phyloP scores from a whole-genome alignment of 2,329 filamentous ascomycete species.

The Colletotrichum truncatum region DNA sequence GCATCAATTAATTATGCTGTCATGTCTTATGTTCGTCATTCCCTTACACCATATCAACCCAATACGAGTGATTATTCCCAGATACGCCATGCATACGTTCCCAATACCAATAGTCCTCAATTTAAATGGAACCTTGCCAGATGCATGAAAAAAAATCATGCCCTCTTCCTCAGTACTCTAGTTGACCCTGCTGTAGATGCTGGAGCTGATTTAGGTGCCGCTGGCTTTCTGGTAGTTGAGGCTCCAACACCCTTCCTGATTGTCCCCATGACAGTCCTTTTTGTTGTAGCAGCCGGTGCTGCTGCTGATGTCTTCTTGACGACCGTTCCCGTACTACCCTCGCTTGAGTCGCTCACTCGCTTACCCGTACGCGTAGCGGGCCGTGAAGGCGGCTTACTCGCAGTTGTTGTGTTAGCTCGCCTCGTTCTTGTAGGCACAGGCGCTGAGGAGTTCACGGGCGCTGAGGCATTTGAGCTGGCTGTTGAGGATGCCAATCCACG shows the following conservation, averaged over 20 bases:
- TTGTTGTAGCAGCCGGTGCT: conserved; percentile 48
- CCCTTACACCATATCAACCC: conserved; percentile 1
- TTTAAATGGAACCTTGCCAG: no score
- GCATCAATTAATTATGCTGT: conserved; percentile 23
- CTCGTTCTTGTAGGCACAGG: conserved; percentile 44
- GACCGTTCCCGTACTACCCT: conserved; percentile 71
- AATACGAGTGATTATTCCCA: not conserved
- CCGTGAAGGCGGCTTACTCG: conserved; percentile 42
- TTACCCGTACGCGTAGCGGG: conserved; percentile 58
- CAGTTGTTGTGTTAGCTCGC: conserved; percentile 45
- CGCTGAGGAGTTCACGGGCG: conserved; percentile 24
- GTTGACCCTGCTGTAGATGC: conserved; percentile 55
- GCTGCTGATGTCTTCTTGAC: conserved; percentile 61
- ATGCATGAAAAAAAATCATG: no score
- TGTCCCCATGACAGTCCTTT: conserved; percentile 63
- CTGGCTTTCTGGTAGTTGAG: conserved; percentile 58
- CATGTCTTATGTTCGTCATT: conserved; percentile 16
- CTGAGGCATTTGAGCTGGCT: conserved; percentile 45
- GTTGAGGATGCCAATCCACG: conserved; percentile 57
- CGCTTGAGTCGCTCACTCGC: conserved; percentile 70
- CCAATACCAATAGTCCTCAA: not conserved
- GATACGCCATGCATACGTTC: not conserved
- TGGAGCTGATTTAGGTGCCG: conserved; percentile 52
- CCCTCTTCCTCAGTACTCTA: conserved; percentile 65
- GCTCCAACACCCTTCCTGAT: conserved; percentile 62